A percentile compares a stretch with the other conserved stretches of the same genome.
Conservation (phyloP, 2,329 filamentous ascomycete species). For the Shiraia bambusicola region DNA sequence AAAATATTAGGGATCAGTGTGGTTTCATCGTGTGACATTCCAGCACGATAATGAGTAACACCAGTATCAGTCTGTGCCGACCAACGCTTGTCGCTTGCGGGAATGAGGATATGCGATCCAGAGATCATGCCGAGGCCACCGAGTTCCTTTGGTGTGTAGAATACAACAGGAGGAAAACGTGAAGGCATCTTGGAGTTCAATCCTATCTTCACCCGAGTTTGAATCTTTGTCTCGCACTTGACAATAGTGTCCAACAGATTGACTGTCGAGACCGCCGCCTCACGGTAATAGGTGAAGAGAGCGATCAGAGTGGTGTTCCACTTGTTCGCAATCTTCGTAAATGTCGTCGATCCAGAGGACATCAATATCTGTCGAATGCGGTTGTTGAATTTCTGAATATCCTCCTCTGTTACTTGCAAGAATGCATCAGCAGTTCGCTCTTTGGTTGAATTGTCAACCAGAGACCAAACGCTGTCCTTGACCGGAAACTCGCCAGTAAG, state of each 20-base stretch:
- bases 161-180: slow-evolving; percentile 95
- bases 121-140: slow-evolving; percentile 99
- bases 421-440: slow-evolving; percentile 97
- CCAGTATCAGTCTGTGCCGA: slow-evolving; percentile 97
- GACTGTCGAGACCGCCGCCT: slow-evolving; percentile 94
- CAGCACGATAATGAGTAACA: slow-evolving; percentile 93
- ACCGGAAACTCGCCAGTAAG: slow-evolving; percentile 94
- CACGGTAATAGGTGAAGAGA: slow-evolving; percentile 97
- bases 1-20: slow-evolving; percentile 98
- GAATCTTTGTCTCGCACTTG: slow-evolving; percentile 99
- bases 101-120: slow-evolving; percentile 95
- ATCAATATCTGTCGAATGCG: slow-evolving; percentile 97
- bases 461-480: slow-evolving; percentile 97
- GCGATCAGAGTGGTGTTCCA: slow-evolving; percentile 99
- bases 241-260: slow-evolving; percentile 95
- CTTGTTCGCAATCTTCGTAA: slow-evolving; percentile 99
- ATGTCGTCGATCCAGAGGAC: slow-evolving; percentile 98
- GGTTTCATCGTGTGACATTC: slow-evolving; percentile 98
- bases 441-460: slow-evolving; percentile 95
- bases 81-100: slow-evolving; percentile 96
- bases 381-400: slow-evolving; percentile 99
- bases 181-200: slow-evolving; percentile 99
- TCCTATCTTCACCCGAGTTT: slow-evolving; percentile 97
- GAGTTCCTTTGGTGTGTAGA: slow-evolving; percentile 97
- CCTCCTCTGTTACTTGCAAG: slow-evolving; percentile 94